Evolutionary conservation across 495 filamentous ascomycete genomes (phyloP).

Genomic region (Symbiotaphrina buchneri): DNA sequence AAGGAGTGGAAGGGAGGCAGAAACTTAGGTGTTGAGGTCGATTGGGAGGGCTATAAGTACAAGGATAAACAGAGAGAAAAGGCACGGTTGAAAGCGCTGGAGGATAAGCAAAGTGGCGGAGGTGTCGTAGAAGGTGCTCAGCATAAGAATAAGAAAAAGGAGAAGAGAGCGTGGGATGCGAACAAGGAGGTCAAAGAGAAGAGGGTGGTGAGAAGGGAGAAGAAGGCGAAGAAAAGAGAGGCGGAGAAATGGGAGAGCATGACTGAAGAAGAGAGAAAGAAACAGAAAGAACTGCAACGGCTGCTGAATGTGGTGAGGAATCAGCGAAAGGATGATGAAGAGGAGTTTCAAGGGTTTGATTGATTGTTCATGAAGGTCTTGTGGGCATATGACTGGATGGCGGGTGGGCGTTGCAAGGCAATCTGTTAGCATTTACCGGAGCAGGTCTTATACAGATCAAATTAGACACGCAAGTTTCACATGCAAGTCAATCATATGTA

Average conservation of each 20-base stretch:
- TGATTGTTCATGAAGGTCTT: too few relatives aligned
- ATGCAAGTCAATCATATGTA: too few relatives aligned
- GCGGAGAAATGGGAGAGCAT: slow-evolving; percentile 42
- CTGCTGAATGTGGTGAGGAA: slow-evolving; percentile 51
- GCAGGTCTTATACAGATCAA: too few relatives aligned
- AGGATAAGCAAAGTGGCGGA: slow-evolving; percentile 16
- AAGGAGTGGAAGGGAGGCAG: slow-evolving; percentile 42
- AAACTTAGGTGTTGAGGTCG: slow-evolving; percentile 33
- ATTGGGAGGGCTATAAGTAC: slow-evolving; percentile 43
- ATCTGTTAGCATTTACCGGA: too few relatives aligned
- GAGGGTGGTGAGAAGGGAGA: slow-evolving; percentile 43
- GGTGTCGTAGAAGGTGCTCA: slow-evolving; percentile 7
- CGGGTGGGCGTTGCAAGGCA: too few relatives aligned
- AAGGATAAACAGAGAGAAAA: slow-evolving; percentile 60
- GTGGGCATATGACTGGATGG: too few relatives aligned
- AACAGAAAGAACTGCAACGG: slow-evolving; percentile 43
- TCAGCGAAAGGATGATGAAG: slow-evolving; percentile 13
- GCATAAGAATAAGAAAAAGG: slow-evolving; percentile 18
- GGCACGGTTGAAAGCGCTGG: slow-evolving; percentile 32
- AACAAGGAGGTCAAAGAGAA: slow-evolving; percentile 50
- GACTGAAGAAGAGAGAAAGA: slow-evolving; percentile 47
- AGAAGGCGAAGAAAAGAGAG: slow-evolving; percentile 51
- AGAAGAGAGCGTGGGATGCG: slow-evolving; percentile 57
- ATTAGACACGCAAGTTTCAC: too few relatives aligned
- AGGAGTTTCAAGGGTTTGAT: slow-evolving; percentile 11